Conservation (phyloP, 345 rosid genomes). For the Limnanthes douglasii region DNA sequence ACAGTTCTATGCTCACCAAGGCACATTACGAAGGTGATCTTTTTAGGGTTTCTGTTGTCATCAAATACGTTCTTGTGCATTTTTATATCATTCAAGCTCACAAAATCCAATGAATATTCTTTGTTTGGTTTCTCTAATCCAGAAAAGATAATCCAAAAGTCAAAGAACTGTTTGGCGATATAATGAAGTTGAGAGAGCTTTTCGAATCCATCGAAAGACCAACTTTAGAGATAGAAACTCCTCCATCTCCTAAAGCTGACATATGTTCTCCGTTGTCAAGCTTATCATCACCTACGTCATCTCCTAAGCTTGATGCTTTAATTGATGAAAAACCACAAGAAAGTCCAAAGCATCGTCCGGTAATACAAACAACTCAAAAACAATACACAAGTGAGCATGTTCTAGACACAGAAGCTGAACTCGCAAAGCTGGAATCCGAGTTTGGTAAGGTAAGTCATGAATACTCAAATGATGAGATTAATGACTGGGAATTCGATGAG, state of each 20-base stretch:
- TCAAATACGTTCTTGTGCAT: background rate
- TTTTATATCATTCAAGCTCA: background rate
- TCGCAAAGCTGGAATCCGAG: conserved; percentile 85
- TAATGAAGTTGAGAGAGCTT: conserved; percentile 53
- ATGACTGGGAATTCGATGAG: conserved; percentile 96
- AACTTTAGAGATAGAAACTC: conserved; percentile 50
- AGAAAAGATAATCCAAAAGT: conserved; percentile 56
- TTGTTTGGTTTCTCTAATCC: conserved; percentile 9
- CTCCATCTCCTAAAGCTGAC: conserved; percentile 20
- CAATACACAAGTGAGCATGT: conserved; percentile 16
- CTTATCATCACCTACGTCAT: conserved; percentile 16
- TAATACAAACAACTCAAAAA: conserved; percentile 10
- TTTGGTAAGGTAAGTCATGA: conserved; percentile 67
- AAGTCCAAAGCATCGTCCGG: conserved; percentile 10
- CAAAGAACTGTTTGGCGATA: conserved; percentile 61
- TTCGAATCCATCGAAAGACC: conserved; percentile 89
- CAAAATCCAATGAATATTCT: background rate
- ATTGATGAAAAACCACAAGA: conserved; percentile 11
- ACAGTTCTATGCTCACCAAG: conserved; percentile 46
- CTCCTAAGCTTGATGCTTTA: conserved; percentile 18
- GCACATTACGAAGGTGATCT: conserved; percentile 39
- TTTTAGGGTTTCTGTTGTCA: background rate
- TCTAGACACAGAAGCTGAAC: conserved; percentile 67
- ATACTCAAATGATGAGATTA: conserved; percentile 69
- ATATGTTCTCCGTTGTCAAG: conserved; percentile 12